Evolutionary conservation across 257 asterid genomes (phyloP).

Genomic region (Penstemon davidsonii): DNA sequence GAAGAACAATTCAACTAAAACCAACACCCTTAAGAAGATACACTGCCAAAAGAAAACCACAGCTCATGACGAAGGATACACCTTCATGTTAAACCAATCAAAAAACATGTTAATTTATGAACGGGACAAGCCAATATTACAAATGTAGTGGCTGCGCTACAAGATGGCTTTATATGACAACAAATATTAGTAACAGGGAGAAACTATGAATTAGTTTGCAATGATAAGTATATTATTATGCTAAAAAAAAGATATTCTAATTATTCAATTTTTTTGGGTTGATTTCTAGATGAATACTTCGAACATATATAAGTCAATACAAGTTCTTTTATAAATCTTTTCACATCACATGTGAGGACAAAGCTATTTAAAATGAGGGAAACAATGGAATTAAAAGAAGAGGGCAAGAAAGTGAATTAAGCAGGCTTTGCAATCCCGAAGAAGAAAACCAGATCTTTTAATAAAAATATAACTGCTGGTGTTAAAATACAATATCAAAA

Average conservation of each 20-base stretch:
- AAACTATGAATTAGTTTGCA: neutral
- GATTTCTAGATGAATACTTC: neutral
- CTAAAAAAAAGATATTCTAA: neutral
- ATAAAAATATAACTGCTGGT: too few species aligned
- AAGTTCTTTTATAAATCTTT: neutral
- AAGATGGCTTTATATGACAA: neutral
- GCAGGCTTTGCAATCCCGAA: conserved; percentile 18
- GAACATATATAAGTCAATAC: neutral
- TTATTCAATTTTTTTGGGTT: neutral
- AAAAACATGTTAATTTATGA: neutral
- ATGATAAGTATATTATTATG: neutral
- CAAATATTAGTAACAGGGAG: neutral
- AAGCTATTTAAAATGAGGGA: neutral
- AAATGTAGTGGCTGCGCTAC: neutral
- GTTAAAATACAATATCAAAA: neutral
- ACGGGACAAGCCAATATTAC: neutral
- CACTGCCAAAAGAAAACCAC: neutral
- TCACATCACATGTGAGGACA: neutral
- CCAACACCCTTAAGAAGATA: neutral
- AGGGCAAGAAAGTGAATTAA: conserved; percentile 9
- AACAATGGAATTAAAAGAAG: neutral
- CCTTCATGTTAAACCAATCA: conserved; percentile 3
- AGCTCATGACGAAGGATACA: neutral
- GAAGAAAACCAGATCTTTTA: neutral
- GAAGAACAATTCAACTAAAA: neutral